phyloP scores from a whole-genome alignment of 106 monocot species.

The Apostasia shenzhenica region DNA sequence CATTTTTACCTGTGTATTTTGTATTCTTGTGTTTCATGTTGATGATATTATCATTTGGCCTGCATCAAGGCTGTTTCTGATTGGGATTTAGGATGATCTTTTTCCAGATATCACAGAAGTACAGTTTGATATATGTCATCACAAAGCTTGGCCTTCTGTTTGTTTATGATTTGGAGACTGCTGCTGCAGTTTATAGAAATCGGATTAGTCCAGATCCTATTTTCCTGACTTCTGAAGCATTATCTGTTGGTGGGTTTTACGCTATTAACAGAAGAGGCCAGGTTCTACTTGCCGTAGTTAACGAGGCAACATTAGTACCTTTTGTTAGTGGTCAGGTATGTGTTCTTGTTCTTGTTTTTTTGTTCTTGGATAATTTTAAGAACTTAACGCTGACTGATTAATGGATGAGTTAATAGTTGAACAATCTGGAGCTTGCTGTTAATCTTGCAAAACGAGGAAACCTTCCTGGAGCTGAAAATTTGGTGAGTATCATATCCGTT shows the following conservation, averaged over 20 bases:
- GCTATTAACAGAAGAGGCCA: conserved; percentile 93
- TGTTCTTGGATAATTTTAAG: neutral
- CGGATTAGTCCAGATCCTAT: conserved; percentile 98
- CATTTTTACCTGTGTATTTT: too few relatives aligned
- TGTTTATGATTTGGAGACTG: conserved; percentile 97
- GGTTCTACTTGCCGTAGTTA: conserved; percentile 91
- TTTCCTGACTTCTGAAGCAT: conserved; percentile 89
- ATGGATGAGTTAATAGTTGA: conserved; percentile 48
- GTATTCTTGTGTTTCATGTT: too few relatives aligned
- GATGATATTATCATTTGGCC: too few relatives aligned
- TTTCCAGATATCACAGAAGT: conserved; percentile 90
- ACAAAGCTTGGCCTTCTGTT: conserved; percentile 96
- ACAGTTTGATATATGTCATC: conserved; percentile 88
- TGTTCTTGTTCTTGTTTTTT: neutral
- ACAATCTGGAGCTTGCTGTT: conserved; percentile 96
- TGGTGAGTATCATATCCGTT: conserved; percentile 32
- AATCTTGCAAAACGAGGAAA: conserved; percentile 96
- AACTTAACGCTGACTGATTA: neutral
- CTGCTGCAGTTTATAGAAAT: conserved; percentile 95
- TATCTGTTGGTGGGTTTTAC: conserved; percentile 82
- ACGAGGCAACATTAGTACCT: conserved; percentile 91
- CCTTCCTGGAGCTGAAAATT: conserved; percentile 96
- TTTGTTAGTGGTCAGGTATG: conserved; percentile 95
- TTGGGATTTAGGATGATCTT: neutral
- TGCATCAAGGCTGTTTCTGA: too few relatives aligned